Conservation (phyloP, 1,139 yeast species). For the Candida glucosophila region DNA sequence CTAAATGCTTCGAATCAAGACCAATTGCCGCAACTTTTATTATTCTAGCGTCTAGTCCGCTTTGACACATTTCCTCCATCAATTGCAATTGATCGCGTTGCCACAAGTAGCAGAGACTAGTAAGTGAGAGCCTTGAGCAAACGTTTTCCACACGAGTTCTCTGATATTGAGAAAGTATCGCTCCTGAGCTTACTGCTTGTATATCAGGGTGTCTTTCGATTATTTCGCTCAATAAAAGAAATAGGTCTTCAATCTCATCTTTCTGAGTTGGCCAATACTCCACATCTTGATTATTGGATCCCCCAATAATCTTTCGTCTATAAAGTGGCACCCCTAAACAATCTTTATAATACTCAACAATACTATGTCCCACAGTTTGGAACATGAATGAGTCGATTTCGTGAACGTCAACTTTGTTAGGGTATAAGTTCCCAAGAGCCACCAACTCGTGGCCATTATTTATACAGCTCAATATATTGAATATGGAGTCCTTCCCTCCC, state of each 20-base stretch:
- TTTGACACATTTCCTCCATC: constrained; percentile 72
- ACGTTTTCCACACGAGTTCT: constrained; percentile 89
- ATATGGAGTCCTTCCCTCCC: constrained; percentile 95
- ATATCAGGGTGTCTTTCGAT: constrained; percentile 56
- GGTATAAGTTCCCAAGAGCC: constrained; percentile 80
- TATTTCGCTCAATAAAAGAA: constrained; percentile 39
- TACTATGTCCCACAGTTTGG: constrained; percentile 95
- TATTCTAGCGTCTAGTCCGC: constrained; percentile 72
- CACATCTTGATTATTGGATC: constrained; percentile 53
- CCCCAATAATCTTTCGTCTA: constrained; percentile 57
- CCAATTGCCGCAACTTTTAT: constrained; percentile 95
- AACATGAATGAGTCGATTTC: constrained; percentile 95
- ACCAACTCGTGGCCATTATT: constrained; percentile 75
- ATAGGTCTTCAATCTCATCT: constrained; percentile 86
- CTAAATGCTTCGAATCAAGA: constrained; percentile 55
- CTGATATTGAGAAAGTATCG: constrained; percentile 88
- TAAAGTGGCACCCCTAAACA: constrained; percentile 78
- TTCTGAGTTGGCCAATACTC: constrained; percentile 58
- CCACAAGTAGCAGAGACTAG: constrained; percentile 77
- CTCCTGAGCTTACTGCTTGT: constrained; percentile 89
- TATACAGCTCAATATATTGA: constrained; percentile 75
- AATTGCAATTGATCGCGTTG: constrained; percentile 74
- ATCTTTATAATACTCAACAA: constrained; percentile 54
- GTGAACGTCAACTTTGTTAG: constrained; percentile 41
- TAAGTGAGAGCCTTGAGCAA: constrained; percentile 62